Evolutionary conservation across 768 basidiomycete species (phyloP).

Genomic region (Coprinopsis cinerea): DNA sequence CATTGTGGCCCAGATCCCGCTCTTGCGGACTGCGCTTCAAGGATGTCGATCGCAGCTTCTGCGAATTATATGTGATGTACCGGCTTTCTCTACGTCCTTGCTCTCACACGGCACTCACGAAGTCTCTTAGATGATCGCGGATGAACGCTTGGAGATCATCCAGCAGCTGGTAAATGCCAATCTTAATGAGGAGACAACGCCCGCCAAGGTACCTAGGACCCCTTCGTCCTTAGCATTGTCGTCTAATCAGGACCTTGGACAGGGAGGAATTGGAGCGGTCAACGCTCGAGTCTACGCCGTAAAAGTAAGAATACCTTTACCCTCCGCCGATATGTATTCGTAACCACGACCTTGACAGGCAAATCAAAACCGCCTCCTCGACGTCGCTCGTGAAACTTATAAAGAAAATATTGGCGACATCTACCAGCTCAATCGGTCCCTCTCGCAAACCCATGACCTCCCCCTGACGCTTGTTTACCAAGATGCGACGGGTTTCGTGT

Average conservation of each 20-base stretch:
- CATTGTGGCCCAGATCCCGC: constrained; percentile 61
- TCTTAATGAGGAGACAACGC: constrained; percentile 66
- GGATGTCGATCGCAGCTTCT: constrained; percentile 57
- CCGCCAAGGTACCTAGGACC: constrained; percentile 46
- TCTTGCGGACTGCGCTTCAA: constrained; percentile 55
- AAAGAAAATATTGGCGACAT: constrained; percentile 92
- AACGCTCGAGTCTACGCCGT: constrained; percentile 89
- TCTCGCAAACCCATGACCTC: constrained; percentile 59
- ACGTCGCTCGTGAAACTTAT: constrained; percentile 92
- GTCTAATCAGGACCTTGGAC: background rate
- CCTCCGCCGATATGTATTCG: background rate
- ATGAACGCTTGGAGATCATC: constrained; percentile 64
- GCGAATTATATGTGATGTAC: constrained; percentile 53
- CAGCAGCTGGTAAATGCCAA: constrained; percentile 50
- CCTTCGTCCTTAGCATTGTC: background rate
- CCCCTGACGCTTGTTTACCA: constrained; percentile 67
- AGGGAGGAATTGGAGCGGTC: constrained; percentile 70
- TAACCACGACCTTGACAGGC: constrained; percentile 25
- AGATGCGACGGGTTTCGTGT: constrained; percentile 68
- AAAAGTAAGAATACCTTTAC: constrained; percentile 41
- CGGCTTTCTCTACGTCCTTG: constrained; percentile 8
- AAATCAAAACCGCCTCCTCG: constrained; percentile 76
- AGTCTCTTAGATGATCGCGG: constrained; percentile 57
- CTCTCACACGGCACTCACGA: background rate
- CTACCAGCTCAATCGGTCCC: constrained; percentile 51